Evolutionary conservation across 2,329 filamentous ascomycete genomes (phyloP).

Genomic region (Pseudocercospora fijiensis): DNA sequence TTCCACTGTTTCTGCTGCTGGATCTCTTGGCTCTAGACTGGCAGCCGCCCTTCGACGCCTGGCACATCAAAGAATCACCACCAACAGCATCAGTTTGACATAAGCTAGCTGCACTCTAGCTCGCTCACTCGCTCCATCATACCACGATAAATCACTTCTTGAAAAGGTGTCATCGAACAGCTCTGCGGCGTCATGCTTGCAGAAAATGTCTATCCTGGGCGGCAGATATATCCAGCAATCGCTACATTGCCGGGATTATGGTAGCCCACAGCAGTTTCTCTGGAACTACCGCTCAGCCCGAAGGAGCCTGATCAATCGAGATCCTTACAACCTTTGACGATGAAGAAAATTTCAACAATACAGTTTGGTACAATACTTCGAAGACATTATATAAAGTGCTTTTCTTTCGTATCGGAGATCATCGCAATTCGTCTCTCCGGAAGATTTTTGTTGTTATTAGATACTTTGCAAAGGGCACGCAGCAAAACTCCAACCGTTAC

Average conservation of each 20-base stretch:
- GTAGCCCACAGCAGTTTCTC: background rate
- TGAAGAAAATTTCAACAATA: background rate
- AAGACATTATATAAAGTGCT: constrained; percentile 15
- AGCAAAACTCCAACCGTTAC: constrained; percentile 9
- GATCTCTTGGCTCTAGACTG: background rate
- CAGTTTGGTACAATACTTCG: constrained; percentile 14
- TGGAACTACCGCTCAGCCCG: background rate
- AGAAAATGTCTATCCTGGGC: background rate
- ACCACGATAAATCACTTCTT: background rate
- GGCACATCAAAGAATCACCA: background rate
- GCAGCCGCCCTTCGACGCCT: background rate
- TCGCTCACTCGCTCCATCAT: background rate
- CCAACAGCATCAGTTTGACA: background rate
- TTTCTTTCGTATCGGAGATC: constrained; percentile 14
- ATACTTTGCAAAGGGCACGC: constrained; percentile 15
- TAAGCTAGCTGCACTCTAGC: background rate
- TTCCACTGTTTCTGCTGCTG: background rate
- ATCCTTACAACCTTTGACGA: constrained; percentile 16
- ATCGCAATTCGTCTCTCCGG: constrained; percentile 8
- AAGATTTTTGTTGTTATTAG: constrained; percentile 18
- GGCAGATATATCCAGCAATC: background rate
- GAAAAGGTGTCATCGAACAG: background rate
- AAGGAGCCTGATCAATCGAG: background rate
- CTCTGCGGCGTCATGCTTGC: background rate
- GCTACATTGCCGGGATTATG: background rate